A percentile compares a stretch with the other conserved stretches of the same genome.
Evolutionary conservation across 1,284 basidiomycete species (phyloP).

Genomic region (Neonothopanus nambi): DNA sequence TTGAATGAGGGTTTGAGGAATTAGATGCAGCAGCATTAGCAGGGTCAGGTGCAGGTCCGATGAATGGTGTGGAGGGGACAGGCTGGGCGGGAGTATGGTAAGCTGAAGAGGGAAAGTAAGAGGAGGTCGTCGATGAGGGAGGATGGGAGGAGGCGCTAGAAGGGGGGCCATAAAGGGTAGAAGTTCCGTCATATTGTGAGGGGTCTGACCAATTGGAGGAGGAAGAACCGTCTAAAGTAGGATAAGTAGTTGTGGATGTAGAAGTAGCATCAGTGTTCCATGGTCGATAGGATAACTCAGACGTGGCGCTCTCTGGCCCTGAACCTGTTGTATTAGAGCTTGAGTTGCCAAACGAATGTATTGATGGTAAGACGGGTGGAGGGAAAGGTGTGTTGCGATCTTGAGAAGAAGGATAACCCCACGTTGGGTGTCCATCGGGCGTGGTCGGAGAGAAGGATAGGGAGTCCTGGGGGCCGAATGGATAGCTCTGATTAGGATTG

Average conservation of each 20-base stretch:
- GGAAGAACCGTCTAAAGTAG: slow-evolving; percentile 36
- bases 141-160: slow-evolving; percentile 1
- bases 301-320: slow-evolving; percentile 12
- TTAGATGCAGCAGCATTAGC: neutral
- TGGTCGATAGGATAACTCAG: slow-evolving; percentile 2
- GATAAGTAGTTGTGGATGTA: slow-evolving; percentile 23
- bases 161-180: neutral
- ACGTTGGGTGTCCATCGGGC: slow-evolving; percentile 31
- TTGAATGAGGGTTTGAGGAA: neutral
- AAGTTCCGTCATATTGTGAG: neutral
- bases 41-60: too few relatives aligned
- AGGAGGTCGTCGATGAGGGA: neutral
- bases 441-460: neutral
- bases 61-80: too few relatives aligned
- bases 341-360: slow-evolving; percentile 40
- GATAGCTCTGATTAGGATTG: slow-evolving; percentile 38
- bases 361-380: slow-evolving; percentile 49
- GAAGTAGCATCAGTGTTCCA: neutral
- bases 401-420: slow-evolving; percentile 53
- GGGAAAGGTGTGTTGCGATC: slow-evolving; percentile 52
- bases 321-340: slow-evolving; percentile 25
- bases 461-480: slow-evolving; percentile 30
- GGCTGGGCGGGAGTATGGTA: neutral
- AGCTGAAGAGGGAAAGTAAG: neutral
- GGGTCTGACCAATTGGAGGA: neutral